Percentiles rank a stretch among this genome's conserved stretches.
phyloP scores from a whole-genome alignment of 1,284 basidiomycete genomes.

The Heliocybe sulcata region DNA sequence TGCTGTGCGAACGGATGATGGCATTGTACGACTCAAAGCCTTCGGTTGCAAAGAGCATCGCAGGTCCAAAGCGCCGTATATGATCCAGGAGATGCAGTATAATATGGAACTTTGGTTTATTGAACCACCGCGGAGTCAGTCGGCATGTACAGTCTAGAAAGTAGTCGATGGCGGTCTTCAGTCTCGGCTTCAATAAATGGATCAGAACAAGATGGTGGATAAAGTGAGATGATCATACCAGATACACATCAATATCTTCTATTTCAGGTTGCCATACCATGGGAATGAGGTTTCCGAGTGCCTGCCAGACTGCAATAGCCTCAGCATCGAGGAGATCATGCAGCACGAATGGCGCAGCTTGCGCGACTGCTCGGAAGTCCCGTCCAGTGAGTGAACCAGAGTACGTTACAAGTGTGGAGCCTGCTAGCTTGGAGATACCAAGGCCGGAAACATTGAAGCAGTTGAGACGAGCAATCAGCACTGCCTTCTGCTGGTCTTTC shows the following conservation, averaged over 20 bases:
- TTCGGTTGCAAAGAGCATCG: slow-evolving; percentile 15
- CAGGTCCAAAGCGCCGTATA: slow-evolving; percentile 19
- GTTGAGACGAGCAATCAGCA: slow-evolving; percentile 15
- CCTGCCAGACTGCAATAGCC: slow-evolving; percentile 16
- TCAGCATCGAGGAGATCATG: slow-evolving; percentile 15
- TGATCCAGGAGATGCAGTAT: slow-evolving; percentile 17
- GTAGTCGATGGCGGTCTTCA: slow-evolving; percentile 10
- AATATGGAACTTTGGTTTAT: slow-evolving; percentile 24
- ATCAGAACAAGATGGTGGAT: not conserved
- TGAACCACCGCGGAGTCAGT: slow-evolving; percentile 20
- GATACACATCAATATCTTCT: slow-evolving; percentile 11
- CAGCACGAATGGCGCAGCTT: slow-evolving; percentile 22
- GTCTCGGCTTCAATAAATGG: not conserved
- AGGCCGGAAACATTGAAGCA: slow-evolving; percentile 19
- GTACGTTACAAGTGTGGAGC: slow-evolving; percentile 21
- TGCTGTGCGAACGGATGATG: slow-evolving; percentile 4
- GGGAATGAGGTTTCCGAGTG: slow-evolving; percentile 15
- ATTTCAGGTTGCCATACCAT: slow-evolving; percentile 23
- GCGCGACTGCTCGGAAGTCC: slow-evolving; percentile 20
- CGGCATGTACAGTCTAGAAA: slow-evolving; percentile 12
- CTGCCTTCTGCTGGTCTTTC: slow-evolving; percentile 8
- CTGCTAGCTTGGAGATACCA: slow-evolving; percentile 11
- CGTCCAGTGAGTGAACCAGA: slow-evolving; percentile 17
- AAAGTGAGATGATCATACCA: slow-evolving; percentile 12
- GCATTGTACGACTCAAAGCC: slow-evolving; percentile 11